These are phyloP conservation scores for Candida buenavistaensis DNA, from an alignment of 1,139 yeast genomes.

Conservation along the genomic window DNA sequence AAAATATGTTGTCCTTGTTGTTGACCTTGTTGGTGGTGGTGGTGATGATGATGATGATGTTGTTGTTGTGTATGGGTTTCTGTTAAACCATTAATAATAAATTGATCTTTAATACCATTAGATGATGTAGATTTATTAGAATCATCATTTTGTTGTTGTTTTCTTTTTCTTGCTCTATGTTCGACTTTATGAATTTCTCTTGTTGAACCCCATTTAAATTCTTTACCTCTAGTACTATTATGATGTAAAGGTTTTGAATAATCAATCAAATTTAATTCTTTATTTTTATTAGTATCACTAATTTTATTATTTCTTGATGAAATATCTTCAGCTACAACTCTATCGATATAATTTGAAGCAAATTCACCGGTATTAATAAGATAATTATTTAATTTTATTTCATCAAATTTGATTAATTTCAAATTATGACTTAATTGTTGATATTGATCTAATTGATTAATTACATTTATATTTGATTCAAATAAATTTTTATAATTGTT, in stretches of 20 bases:
- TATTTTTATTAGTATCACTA: conserved; percentile 18
- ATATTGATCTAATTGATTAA: conserved; percentile 31
- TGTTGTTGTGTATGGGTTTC: conserved; percentile 1
- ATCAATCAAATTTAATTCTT: conserved; percentile 16
- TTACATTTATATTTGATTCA: conserved; percentile 26
- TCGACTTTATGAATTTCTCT: conserved; percentile 21
- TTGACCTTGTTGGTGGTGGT: conserved; percentile 1
- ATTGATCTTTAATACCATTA: conserved; percentile 4
- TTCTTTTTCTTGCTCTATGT: conserved; percentile 13
- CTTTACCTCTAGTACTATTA: conserved; percentile 26
- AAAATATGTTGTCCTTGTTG: conserved; percentile 7
- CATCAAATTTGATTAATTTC: conserved; percentile 30
- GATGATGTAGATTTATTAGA: conserved; percentile 14
- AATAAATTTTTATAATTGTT: conserved; percentile 17
- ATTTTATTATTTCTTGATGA: conserved; percentile 22
- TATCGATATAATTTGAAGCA: conserved; percentile 34
- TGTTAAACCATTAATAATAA: conserved; percentile 10
- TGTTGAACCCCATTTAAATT: conserved; percentile 35
- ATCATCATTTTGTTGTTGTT: too few relatives aligned
- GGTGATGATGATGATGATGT: conserved; percentile 1
- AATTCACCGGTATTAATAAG: conserved; percentile 28
- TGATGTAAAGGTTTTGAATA: conserved; percentile 19
- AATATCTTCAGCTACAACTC: conserved; percentile 38
- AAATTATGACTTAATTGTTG: conserved; percentile 27
- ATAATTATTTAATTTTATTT: conserved; percentile 23